Percentiles rank a stretch among this genome's conserved stretches.
Evolutionary conservation across 306 rosid genomes (phyloP).

Genomic region (Trifolium repens): DNA sequence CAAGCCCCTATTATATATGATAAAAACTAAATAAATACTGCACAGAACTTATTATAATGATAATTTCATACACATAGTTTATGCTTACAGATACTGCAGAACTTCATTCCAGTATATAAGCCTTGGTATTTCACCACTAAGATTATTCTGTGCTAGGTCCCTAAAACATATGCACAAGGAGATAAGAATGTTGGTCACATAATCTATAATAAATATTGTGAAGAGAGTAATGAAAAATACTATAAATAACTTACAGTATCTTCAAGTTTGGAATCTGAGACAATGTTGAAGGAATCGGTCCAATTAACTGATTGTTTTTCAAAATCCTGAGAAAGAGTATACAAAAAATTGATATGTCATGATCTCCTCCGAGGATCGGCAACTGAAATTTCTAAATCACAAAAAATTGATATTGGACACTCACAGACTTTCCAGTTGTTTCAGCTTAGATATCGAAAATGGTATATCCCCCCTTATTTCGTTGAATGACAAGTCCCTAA

Average conservation of each 20-base stretch:
- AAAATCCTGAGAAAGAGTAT: conserved; percentile 55
- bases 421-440: conserved; percentile 82
- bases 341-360: not conserved
- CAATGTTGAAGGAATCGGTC: conserved; percentile 94
- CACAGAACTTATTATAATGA: not conserved
- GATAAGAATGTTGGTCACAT: conserved; percentile 17
- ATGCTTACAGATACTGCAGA: conserved; percentile 91
- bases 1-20: conserved; percentile 62
- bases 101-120: conserved; percentile 99
- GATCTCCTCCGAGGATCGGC: not conserved
- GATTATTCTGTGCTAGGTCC: conserved; percentile 90
- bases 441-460: conserved; percentile 88
- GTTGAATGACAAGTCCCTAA: conserved; percentile 64
- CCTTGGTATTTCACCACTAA: conserved; percentile 96
- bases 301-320: conserved; percentile 81
- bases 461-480: conserved; percentile 91
- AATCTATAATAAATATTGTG: not conserved
- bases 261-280: conserved; percentile 99
- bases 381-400: not conserved
- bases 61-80: conserved; percentile 1
- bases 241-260: conserved; percentile 66
- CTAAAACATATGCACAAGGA: conserved; percentile 46
- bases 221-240: not conserved
- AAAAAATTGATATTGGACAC: conserved; percentile 42
- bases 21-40: not conserved